Percentiles rank a stretch among this genome's conserved stretches.
phyloP scores from a whole-genome alignment of 2,329 filamentous ascomycete species.

The Neurospora sp. region DNA sequence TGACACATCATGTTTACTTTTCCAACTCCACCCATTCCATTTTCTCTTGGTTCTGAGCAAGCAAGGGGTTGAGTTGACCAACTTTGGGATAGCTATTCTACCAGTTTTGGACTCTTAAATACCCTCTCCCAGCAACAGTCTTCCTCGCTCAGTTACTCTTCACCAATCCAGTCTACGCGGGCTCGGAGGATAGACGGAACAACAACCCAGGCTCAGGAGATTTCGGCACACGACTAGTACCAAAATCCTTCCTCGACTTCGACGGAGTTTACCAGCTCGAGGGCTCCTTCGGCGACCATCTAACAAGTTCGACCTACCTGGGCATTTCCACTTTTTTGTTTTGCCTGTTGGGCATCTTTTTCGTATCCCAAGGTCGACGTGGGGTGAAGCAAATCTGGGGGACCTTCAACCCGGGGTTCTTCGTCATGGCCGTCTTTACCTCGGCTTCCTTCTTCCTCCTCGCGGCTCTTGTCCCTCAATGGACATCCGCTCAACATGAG shows the following conservation, averaged over 20 bases:
- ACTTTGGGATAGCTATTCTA: not conserved
- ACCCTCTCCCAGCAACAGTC: not conserved
- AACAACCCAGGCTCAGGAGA: not conserved
- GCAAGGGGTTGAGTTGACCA: not conserved
- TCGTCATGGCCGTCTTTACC: constrained; percentile 9
- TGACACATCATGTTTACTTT: not conserved
- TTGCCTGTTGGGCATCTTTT: not conserved
- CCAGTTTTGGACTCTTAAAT: not conserved
- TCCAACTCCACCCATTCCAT: not conserved
- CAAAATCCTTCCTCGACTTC: not conserved
- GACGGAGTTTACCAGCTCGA: not conserved
- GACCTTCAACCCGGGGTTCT: not conserved
- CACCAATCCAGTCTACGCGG: not conserved
- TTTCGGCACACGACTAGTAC: not conserved
- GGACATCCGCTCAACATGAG: not conserved
- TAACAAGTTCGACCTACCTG: not conserved
- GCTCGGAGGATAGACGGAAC: not conserved
- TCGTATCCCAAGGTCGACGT: not conserved
- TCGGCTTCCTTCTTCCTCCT: constrained; percentile 6
- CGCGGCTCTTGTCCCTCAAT: constrained; percentile 1
- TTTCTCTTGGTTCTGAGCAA: not conserved
- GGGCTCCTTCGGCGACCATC: not conserved
- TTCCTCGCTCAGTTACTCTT: not conserved
- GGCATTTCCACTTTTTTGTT: not conserved
- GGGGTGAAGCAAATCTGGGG: not conserved